Evolutionary conservation across 140 eudicot species (phyloP).

Genomic region (Stevia rebaudiana): DNA sequence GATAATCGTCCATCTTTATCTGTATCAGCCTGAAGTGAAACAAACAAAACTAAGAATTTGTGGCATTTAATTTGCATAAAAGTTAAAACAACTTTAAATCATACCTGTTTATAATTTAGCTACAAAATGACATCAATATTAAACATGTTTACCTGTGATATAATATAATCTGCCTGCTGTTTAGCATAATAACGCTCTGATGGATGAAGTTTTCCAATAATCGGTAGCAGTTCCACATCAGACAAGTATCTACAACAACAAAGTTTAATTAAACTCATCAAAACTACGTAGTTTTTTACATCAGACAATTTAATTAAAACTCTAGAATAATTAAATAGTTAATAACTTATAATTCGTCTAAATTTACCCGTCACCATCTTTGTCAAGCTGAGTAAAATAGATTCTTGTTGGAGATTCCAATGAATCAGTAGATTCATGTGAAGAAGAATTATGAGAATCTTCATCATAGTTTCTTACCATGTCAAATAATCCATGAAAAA

Average conservation of each 20-base stretch:
- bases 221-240: conserved; percentile 71
- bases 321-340: neutral
- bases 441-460: conserved; percentile 53
- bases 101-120: too few species aligned
- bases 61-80: neutral
- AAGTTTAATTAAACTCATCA: conserved; percentile 8
- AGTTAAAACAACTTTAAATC: too few species aligned
- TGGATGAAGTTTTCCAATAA: conserved; percentile 92
- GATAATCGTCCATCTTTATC: conserved; percentile 85
- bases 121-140: neutral
- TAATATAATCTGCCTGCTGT: conserved; percentile 92
- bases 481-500: conserved; percentile 91
- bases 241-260: conserved; percentile 57
- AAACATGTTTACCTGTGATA: conserved; percentile 59
- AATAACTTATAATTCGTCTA: neutral
- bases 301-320: too few species aligned
- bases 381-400: conserved; percentile 84
- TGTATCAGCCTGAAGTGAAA: conserved; percentile 72
- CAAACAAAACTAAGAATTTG: neutral
- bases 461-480: conserved; percentile 81
- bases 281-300: neutral
- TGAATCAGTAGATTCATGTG: conserved; percentile 48
- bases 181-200: conserved; percentile 94
- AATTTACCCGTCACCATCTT: conserved; percentile 83
- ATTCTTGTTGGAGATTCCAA: conserved; percentile 71